Conservation (phyloP, 768 basidiomycete species). For the Xerocomus brunneocitrinus region DNA sequence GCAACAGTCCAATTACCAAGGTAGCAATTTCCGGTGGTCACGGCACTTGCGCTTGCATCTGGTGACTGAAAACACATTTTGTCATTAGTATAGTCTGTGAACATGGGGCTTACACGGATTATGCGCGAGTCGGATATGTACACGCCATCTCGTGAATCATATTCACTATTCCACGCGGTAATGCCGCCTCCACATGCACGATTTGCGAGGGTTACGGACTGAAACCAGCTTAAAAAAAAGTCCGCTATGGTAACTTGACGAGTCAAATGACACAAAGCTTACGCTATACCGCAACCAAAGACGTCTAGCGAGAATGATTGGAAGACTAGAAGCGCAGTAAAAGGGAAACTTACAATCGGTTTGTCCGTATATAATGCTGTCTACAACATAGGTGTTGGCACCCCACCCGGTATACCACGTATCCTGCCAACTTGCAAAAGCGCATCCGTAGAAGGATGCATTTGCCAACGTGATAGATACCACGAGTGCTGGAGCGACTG, state of each 20-base stretch:
- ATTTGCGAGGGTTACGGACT: conserved; percentile 54
- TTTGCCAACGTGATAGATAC: conserved; percentile 62
- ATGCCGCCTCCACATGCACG: conserved; percentile 64
- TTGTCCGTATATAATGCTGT: conserved; percentile 58
- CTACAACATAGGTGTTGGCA: conserved; percentile 54
- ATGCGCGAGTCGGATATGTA: conserved; percentile 53
- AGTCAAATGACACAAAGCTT: background rate
- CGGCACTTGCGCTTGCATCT: conserved; percentile 48
- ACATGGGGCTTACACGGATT: conserved; percentile 38
- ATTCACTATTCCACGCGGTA: conserved; percentile 58
- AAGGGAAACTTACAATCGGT: conserved; percentile 49
- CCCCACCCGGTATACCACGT: conserved; percentile 63
- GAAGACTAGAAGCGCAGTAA: background rate
- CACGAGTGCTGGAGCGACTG: conserved; percentile 59
- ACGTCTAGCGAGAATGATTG: conserved; percentile 1
- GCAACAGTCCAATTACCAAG: conserved; percentile 35
- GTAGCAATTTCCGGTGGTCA: conserved; percentile 44
- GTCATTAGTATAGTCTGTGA: background rate
- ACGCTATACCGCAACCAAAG: conserved; percentile 13
- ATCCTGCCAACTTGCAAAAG: conserved; percentile 15
- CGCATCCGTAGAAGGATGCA: conserved; percentile 46
- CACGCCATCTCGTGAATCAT: conserved; percentile 41
- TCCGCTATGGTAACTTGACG: background rate
- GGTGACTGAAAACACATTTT: conserved; percentile 42
- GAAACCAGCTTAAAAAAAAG: conserved; percentile 46